These are phyloP conservation scores for Kalanchoe fedtschenkoi DNA, from an alignment of 164 flowering plant species.

Conservation along the genomic window DNA sequence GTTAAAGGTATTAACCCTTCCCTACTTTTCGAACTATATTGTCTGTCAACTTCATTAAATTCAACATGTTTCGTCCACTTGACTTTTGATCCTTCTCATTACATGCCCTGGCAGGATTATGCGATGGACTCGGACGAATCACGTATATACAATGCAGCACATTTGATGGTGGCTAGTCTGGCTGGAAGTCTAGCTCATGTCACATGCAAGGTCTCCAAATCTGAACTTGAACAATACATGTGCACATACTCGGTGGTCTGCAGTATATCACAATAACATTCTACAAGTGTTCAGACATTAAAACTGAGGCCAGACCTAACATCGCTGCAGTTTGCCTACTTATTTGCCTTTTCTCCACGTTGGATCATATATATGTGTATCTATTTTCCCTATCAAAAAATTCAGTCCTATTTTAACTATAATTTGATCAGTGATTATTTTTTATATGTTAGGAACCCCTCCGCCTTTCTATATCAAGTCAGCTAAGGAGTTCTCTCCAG, in stretches of 20 bases:
- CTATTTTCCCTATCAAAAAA: background rate
- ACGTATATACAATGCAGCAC: constrained; percentile 84
- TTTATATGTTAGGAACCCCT: constrained; percentile 64
- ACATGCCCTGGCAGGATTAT: constrained; percentile 48
- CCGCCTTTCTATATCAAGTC: constrained; percentile 68
- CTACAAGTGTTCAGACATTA: background rate
- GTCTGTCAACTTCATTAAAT: background rate
- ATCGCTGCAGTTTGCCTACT: background rate
- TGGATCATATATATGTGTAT: background rate
- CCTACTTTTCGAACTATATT: background rate
- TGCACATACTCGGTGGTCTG: background rate
- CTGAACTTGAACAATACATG: background rate
- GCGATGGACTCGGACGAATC: constrained; percentile 92
- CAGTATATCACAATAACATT: background rate
- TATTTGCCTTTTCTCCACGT: background rate
- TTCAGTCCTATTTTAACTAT: background rate
- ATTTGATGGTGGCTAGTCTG: constrained; percentile 89
- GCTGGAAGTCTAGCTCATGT: constrained; percentile 99
- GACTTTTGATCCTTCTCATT: background rate
- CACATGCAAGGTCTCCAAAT: constrained; percentile 81
- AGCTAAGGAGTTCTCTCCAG: constrained; percentile 63
- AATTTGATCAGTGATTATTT: background rate
- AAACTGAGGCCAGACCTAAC: background rate
- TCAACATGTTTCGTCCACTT: background rate
- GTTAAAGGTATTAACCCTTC: constrained; percentile 43